Evolutionary conservation across 768 basidiomycete species (phyloP).

Genomic region (Lentinula raphanica): DNA sequence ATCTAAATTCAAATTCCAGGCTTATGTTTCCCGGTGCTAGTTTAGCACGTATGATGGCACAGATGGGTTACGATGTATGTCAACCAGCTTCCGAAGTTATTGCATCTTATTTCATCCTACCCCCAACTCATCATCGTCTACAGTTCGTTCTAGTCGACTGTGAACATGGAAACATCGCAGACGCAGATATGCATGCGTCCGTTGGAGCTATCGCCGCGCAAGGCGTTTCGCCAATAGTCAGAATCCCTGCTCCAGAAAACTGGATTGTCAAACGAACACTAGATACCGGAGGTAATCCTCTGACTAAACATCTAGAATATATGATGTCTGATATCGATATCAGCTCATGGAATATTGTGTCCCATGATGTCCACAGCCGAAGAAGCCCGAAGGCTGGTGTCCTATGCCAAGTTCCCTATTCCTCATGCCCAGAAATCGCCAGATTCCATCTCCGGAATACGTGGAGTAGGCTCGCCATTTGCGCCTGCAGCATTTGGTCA

Average conservation of each 20-base stretch:
- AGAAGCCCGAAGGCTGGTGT: slow-evolving; percentile 34
- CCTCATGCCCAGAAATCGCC: slow-evolving; percentile 20
- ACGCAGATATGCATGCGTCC: slow-evolving; percentile 36
- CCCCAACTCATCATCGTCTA: too few relatives aligned
- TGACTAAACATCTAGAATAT: slow-evolving; percentile 24
- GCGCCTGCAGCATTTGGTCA: slow-evolving; percentile 36
- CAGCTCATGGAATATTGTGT: slow-evolving; percentile 4
- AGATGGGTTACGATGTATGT: slow-evolving; percentile 27
- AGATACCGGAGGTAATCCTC: slow-evolving; percentile 39
- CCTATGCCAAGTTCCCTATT: slow-evolving; percentile 39
- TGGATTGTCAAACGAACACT: slow-evolving; percentile 47
- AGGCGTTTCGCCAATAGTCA: slow-evolving; percentile 35
- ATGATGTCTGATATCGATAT: background rate
- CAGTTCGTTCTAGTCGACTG: slow-evolving; percentile 45
- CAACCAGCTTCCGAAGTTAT: background rate
- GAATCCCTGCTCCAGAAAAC: slow-evolving; percentile 40
- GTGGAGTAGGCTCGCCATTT: slow-evolving; percentile 42
- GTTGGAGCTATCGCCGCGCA: slow-evolving; percentile 36
- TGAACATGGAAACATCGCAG: slow-evolving; percentile 40
- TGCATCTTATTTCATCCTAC: background rate
- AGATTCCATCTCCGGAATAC: slow-evolving; percentile 12
- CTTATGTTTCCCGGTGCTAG: slow-evolving; percentile 37
- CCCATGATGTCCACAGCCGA: slow-evolving; percentile 30
- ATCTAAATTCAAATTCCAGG: slow-evolving; percentile 31
- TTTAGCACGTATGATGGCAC: slow-evolving; percentile 33